A percentile compares a stretch with the other conserved stretches of the same genome.
Conservation (phyloP, 1,284 basidiomycete genomes). For the Trichosporon sp. region DNA sequence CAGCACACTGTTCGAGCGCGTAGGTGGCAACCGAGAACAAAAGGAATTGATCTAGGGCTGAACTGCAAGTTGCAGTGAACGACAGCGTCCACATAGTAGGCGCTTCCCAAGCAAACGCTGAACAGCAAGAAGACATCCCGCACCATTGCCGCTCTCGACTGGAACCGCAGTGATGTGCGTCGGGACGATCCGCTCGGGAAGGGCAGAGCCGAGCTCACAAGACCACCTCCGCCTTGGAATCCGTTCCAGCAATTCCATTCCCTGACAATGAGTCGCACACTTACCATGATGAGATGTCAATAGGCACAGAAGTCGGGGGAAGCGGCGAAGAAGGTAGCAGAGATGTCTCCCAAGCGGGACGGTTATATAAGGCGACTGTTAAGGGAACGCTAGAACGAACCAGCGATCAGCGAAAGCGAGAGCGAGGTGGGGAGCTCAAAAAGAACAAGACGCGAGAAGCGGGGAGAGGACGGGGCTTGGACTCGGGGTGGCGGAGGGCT, state of each 20-base stretch:
- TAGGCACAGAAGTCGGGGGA: not conserved
- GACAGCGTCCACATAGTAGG: not conserved
- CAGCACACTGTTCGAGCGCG: not conserved
- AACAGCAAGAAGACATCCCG: too few species aligned
- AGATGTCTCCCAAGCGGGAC: not conserved
- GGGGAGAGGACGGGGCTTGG: not conserved
- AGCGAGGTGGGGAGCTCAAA: not conserved
- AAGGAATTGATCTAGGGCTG: constrained; percentile 1
- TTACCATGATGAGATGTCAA: not conserved
- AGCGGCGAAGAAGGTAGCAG: not conserved
- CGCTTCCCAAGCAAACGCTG: not conserved
- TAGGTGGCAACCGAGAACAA: not conserved
- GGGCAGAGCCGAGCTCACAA: not conserved
- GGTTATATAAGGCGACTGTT: not conserved
- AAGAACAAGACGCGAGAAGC: not conserved
- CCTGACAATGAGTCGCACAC: not conserved
- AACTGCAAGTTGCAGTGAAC: not conserved
- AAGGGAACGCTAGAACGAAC: not conserved
- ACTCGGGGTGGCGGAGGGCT: not conserved
- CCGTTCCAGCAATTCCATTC: not conserved
- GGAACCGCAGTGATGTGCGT: not conserved
- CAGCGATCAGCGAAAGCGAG: not conserved
- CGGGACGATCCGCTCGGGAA: not conserved
- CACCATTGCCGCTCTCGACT: not conserved
- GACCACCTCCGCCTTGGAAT: not conserved